Conservation (phyloP, 2,329 filamentous ascomycete species). For the Botrytis squamosa region DNA sequence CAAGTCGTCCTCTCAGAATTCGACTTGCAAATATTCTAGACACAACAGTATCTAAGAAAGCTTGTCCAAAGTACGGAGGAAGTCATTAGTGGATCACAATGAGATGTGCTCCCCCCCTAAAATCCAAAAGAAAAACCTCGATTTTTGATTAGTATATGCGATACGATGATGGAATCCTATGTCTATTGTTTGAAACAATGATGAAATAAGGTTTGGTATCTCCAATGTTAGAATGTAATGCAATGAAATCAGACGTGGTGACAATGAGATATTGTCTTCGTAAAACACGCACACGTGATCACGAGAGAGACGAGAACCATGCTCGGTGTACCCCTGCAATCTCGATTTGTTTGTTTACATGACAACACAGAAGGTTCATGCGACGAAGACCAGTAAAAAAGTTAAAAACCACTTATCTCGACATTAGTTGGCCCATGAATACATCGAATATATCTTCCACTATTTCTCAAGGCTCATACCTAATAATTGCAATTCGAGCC, state of each 20-base stretch:
- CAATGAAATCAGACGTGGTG: background rate
- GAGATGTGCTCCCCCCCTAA: too few relatives aligned
- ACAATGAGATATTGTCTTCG: background rate
- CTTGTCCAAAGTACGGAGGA: background rate
- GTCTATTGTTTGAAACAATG: background rate
- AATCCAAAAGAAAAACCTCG: background rate
- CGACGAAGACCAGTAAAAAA: constrained; percentile 3
- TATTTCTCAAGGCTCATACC: background rate
- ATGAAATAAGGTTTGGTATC: background rate
- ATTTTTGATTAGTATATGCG: background rate
- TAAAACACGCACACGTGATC: background rate
- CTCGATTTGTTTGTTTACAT: constrained; percentile 20
- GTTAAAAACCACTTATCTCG: background rate
- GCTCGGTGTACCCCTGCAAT: background rate
- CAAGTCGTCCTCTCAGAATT: background rate
- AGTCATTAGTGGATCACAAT: background rate
- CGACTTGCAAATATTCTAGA: background rate
- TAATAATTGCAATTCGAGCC: background rate
- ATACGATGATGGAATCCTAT: background rate
- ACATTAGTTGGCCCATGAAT: constrained; percentile 10
- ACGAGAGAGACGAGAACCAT: constrained; percentile 11
- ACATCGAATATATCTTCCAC: background rate
- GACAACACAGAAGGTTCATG: constrained; percentile 21
- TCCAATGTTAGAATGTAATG: background rate
- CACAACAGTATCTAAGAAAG: background rate